These are phyloP conservation scores for Dillenia suffruticosa DNA, from an alignment of 164 flowering plant genomes.

Conservation along the genomic window DNA sequence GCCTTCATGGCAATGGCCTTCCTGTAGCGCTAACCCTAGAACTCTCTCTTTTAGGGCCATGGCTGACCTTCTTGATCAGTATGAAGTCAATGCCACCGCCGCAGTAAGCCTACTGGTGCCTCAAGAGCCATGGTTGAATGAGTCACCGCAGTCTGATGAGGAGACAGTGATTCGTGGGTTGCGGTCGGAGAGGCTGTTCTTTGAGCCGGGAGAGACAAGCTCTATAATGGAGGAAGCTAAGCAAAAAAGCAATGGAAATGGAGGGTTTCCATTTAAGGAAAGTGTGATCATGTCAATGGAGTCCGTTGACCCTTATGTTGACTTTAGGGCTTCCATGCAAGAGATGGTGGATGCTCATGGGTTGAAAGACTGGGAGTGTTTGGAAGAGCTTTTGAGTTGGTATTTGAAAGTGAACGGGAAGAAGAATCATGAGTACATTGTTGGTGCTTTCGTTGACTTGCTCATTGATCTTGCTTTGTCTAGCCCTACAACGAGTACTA, in stretches of 20 bases:
- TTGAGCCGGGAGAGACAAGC: conserved; percentile 56
- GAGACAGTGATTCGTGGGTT: conserved; percentile 52
- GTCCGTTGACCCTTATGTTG: conserved; percentile 62
- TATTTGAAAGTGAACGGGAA: conserved; percentile 66
- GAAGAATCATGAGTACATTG: conserved; percentile 56
- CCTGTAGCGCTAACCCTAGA: conserved; percentile 49
- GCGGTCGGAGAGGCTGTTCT: conserved; percentile 61
- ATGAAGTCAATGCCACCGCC: conserved; percentile 16
- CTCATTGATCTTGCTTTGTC: conserved; percentile 35
- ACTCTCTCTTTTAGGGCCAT: conserved; percentile 59
- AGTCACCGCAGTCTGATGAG: conserved; percentile 27
- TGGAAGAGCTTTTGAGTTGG: conserved; percentile 66
- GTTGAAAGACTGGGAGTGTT: conserved; percentile 58
- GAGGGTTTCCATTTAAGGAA: conserved; percentile 33
- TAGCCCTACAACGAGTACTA: conserved; percentile 5
- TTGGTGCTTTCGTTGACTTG: conserved; percentile 81
- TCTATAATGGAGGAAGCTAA: conserved; percentile 47
- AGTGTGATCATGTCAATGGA: conserved; percentile 60
- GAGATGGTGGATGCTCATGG: conserved; percentile 85
- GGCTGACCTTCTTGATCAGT: conserved; percentile 1
- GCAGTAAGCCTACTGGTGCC: conserved; percentile 4
- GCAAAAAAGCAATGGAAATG: neutral
- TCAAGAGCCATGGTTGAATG: conserved; percentile 35
- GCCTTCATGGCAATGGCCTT: conserved; percentile 64
- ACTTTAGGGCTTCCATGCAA: conserved; percentile 76